phyloP scores from a whole-genome alignment of 163 green algal species.

The Coccomyxa subellipsoidea region DNA sequence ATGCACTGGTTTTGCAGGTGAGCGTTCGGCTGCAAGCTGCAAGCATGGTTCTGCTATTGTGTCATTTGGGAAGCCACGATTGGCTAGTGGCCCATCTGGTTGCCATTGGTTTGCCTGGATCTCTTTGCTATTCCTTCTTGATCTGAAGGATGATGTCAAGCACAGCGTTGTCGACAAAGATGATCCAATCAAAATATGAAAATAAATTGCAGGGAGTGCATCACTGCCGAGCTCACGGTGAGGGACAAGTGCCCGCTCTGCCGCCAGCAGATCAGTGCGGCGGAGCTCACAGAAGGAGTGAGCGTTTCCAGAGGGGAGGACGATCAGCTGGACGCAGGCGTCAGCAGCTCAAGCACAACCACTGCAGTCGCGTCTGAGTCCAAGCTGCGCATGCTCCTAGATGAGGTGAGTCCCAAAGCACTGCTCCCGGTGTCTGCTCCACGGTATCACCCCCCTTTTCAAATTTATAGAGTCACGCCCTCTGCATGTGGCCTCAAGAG shows the following conservation, averaged over 20 bases:
- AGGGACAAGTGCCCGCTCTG: conserved; percentile 40
- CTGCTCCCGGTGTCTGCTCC: too few relatives aligned
- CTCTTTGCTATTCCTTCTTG: background rate
- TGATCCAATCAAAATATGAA: background rate
- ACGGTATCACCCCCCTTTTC: too few relatives aligned
- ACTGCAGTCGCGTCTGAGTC: conserved; percentile 26
- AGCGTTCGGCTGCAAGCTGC: background rate
- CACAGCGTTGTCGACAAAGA: background rate
- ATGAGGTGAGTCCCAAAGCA: conserved; percentile 30
- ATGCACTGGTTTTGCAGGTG: conserved; percentile 64
- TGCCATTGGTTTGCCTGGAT: background rate
- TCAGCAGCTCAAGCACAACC: background rate
- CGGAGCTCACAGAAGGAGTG: conserved; percentile 23
- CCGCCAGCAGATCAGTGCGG: conserved; percentile 12
- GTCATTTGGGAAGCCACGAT: too few relatives aligned
- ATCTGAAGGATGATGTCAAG: background rate
- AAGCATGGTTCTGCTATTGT: too few relatives aligned
- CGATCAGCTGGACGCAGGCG: background rate
- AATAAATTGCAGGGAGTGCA: conserved; percentile 15
- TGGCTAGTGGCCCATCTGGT: too few relatives aligned
- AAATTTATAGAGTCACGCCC: too few relatives aligned
- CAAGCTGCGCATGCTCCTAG: conserved; percentile 53
- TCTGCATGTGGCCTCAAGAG: too few relatives aligned
- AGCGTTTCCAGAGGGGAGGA: background rate
- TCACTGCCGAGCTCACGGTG: conserved; percentile 16